Percentiles rank a stretch among this genome's conserved stretches.
Conservation (phyloP, 805 yeast genomes). For the Myxozyma sirexii region DNA sequence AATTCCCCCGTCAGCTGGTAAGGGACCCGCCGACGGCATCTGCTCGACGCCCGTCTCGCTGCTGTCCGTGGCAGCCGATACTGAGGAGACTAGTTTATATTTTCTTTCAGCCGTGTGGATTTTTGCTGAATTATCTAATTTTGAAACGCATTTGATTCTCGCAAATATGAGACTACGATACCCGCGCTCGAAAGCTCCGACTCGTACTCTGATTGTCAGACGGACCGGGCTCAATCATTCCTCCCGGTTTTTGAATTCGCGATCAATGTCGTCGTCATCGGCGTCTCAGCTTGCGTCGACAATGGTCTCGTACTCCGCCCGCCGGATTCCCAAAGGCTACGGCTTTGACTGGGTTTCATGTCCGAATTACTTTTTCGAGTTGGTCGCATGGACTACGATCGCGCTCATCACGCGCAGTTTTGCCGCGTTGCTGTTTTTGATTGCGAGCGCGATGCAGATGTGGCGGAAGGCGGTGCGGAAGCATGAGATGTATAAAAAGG, state of each 20-base stretch:
- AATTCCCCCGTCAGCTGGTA: not conserved
- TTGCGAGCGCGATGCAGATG: constrained; percentile 81
- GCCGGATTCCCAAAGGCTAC: constrained; percentile 79
- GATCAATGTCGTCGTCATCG: not conserved
- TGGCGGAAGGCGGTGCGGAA: constrained; percentile 88
- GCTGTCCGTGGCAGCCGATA: constrained; percentile 12
- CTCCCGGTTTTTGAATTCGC: not conserved
- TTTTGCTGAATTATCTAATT: constrained; percentile 71
- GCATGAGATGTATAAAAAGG: constrained; percentile 66
- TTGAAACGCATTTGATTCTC: constrained; percentile 68
- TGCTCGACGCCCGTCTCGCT: constrained; percentile 19
- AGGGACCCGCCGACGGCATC: not conserved
- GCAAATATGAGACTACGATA: constrained; percentile 56
- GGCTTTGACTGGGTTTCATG: constrained; percentile 80
- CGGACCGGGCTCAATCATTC: not conserved
- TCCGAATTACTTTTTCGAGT: constrained; percentile 93
- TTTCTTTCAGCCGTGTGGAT: constrained; percentile 48
- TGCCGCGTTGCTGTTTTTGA: constrained; percentile 63
- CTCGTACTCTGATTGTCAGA: not conserved
- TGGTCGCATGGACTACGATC: constrained; percentile 70
- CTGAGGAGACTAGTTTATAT: constrained; percentile 27
- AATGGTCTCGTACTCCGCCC: constrained; percentile 44
- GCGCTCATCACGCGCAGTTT: constrained; percentile 68
- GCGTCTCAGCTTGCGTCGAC: constrained; percentile 15
- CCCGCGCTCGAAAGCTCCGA: constrained; percentile 40